Evolutionary conservation across 2,329 filamentous ascomycete genomes (phyloP), one percentile per base, ranked within the genome.

Genomic region (Penicillium sp.): DNA sequence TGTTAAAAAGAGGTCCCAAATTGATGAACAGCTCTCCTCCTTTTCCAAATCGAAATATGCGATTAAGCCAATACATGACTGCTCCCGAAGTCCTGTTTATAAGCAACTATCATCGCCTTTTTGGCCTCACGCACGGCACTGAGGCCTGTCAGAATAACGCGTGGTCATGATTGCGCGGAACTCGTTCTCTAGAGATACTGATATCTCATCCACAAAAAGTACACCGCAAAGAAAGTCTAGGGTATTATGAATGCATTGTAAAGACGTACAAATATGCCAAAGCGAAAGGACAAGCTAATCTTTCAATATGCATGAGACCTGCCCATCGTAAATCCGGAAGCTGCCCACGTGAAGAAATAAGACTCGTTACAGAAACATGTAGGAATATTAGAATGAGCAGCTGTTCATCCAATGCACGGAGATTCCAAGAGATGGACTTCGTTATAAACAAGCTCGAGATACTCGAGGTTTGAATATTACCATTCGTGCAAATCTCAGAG

Each of bases 261-360:
- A 53, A 21, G 10, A 54, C 24, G 41, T 40, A 34, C 36, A 55
- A 44, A 53, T 42, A 57, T 53, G 38, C 40, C 51, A 45, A 53
- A 50, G 39, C 31, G 42, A 47, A 55, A 46, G 50, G 51, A 42
- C 24, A 40, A 54, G 46, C 46, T 45, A 22, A 39, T 54, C 51
- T 41, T 49, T 44, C 40, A 54, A 47, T 27, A 45, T 54, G 46
- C 40, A 52, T 58, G 53, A 58, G 50, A 52, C 58, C 58, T 45
- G 53, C 58, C 56, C 57, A 57, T 55, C 43, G 31, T 60, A 55
- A 47, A 56, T 54, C 45, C 40, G 38, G 34, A 47, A 56, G 48
- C 41, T 42, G 49, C 47, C 55, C 48, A 29, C 45, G 46, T 51
- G 45, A 39, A 54, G 18, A 55, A 27, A 14, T 36, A 55, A 27